phyloP scores from a whole-genome alignment of 2,329 filamentous ascomycete genomes.

The Claviceps fusiformis region DNA sequence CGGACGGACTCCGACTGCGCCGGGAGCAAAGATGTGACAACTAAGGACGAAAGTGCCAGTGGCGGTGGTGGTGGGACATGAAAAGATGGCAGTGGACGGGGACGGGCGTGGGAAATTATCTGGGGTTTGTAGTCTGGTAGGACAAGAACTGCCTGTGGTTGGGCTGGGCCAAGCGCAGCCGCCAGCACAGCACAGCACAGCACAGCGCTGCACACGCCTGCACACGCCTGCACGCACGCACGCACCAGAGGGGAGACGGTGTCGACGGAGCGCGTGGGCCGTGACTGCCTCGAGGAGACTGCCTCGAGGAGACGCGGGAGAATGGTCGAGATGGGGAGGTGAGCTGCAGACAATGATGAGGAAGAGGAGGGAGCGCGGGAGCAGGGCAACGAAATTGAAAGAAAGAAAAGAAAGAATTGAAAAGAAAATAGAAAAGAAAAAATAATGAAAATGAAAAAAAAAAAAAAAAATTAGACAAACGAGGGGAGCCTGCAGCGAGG shows the following conservation, averaged over 20 bases:
- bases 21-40: conserved; percentile 5
- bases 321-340: no score
- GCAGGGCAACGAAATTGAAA: neutral
- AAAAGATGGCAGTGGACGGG: conserved; percentile 12
- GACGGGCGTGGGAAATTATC: conserved; percentile 13
- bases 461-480: neutral
- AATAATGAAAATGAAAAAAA: neutral
- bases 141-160: conserved; percentile 9
- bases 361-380: neutral
- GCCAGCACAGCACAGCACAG: conserved; percentile 2
- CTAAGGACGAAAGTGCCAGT: conserved; percentile 7
- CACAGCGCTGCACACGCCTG: neutral
- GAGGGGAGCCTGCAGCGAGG: conserved; percentile 2
- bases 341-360: neutral
- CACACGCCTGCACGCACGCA: neutral
- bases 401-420: no score
- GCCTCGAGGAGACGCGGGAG: conserved; percentile 3
- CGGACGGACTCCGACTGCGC: neutral
- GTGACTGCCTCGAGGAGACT: conserved; percentile 7
- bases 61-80: conserved; percentile 12
- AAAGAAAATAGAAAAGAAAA: neutral
- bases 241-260: neutral
- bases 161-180: conserved; percentile 8
- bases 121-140: conserved; percentile 11
- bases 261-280: conserved; percentile 4